Evolutionary conservation across 2,329 filamentous ascomycete genomes (phyloP).

Genomic region (Clarireedia sp.): DNA sequence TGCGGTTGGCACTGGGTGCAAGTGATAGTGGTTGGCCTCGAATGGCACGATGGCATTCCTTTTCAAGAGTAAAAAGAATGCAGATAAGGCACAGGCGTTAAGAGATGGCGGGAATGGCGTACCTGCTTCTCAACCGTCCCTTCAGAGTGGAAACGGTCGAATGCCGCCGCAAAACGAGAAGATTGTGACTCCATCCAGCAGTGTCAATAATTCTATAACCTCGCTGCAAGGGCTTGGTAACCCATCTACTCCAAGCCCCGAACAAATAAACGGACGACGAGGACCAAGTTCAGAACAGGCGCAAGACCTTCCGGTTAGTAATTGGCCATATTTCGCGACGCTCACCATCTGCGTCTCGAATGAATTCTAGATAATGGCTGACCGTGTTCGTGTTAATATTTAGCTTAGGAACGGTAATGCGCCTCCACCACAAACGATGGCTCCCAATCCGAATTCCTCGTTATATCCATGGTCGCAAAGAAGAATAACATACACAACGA

Average conservation of each 20-base stretch:
- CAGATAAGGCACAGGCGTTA: slow-evolving; percentile 48
- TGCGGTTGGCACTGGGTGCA: slow-evolving; percentile 3
- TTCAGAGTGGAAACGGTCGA: slow-evolving; percentile 39
- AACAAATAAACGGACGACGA: slow-evolving; percentile 51
- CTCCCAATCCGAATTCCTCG: slow-evolving; percentile 59
- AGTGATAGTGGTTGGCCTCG: slow-evolving; percentile 23
- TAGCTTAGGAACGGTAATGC: slow-evolving; percentile 47
- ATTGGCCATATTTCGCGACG: background rate
- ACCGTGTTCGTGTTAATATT: slow-evolving; percentile 7
- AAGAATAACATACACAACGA: slow-evolving; percentile 74
- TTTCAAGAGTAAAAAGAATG: slow-evolving; percentile 74
- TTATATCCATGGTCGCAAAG: slow-evolving; percentile 96
- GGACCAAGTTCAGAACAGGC: slow-evolving; percentile 29
- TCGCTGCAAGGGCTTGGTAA: slow-evolving; percentile 46
- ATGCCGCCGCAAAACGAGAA: slow-evolving; percentile 42
- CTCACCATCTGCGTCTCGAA: background rate
- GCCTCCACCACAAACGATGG: slow-evolving; percentile 28
- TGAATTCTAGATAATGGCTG: background rate
- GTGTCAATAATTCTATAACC: slow-evolving; percentile 47
- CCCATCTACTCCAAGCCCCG: slow-evolving; percentile 27
- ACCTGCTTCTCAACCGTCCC: slow-evolving; percentile 35
- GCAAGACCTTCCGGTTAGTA: slow-evolving; percentile 35
- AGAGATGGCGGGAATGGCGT: slow-evolving; percentile 22
- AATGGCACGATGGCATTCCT: slow-evolving; percentile 63
- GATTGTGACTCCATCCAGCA: slow-evolving; percentile 48